Percentiles rank a stretch among this genome's conserved stretches.
These are phyloP conservation scores for Leccinum disarticulatum DNA, from an alignment of 768 basidiomycete genomes.

Conservation along the genomic window DNA sequence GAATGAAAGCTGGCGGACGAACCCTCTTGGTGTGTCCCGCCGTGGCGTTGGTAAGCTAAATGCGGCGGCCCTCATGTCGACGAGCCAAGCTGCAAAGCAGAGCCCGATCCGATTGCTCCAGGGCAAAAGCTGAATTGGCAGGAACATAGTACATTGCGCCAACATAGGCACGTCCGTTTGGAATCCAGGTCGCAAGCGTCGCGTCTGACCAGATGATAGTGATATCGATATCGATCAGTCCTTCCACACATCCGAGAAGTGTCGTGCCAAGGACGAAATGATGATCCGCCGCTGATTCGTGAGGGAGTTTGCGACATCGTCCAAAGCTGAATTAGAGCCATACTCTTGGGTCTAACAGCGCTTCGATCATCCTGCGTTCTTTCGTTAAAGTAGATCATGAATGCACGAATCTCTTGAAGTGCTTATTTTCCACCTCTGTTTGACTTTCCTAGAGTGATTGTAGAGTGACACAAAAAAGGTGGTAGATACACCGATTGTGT, in stretches of 20 bases:
- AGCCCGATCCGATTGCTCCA: conserved; percentile 67
- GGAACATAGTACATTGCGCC: conserved; percentile 56
- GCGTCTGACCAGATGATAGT: conserved; percentile 69
- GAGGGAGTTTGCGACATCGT: conserved; percentile 66
- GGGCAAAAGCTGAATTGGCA: conserved; percentile 58
- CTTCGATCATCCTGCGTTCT: conserved; percentile 58
- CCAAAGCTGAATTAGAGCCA: conserved; percentile 68
- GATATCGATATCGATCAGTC: conserved; percentile 64
- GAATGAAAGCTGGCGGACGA: conserved; percentile 31
- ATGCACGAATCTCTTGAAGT: conserved; percentile 53
- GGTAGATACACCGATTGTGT: background rate
- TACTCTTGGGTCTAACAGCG: conserved; percentile 65
- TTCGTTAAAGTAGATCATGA: background rate
- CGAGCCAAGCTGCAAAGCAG: conserved; percentile 42
- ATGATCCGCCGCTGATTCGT: conserved; percentile 68
- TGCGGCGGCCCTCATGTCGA: conserved; percentile 49
- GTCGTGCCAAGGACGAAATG: conserved; percentile 66
- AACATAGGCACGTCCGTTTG: conserved; percentile 62
- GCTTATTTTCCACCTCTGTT: conserved; percentile 81
- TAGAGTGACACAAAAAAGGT: background rate
- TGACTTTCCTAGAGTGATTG: conserved; percentile 54
- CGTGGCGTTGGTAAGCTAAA: conserved; percentile 66
- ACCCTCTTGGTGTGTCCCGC: conserved; percentile 74
- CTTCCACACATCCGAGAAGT: conserved; percentile 65
- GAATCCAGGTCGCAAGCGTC: conserved; percentile 51